Percentiles rank a stretch among this genome's conserved stretches.
phyloP scores from a whole-genome alignment of 2,329 filamentous ascomycete genomes.

The Colletotrichum shisoi region DNA sequence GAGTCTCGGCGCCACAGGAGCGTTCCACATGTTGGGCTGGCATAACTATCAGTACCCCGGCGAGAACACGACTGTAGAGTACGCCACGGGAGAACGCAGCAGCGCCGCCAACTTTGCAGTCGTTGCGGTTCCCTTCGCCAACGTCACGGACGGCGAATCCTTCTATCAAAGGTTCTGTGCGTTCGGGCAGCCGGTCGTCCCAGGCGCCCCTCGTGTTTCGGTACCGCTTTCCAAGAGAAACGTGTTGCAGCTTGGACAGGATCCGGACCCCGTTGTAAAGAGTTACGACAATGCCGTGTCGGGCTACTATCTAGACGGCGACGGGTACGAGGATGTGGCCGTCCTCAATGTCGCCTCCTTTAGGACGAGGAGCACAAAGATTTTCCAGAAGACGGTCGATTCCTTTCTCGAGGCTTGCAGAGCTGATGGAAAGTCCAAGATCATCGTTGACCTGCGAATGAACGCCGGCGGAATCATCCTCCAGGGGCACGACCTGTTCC shows the following conservation, averaged over 20 bases:
- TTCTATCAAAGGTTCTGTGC: conserved; percentile 49
- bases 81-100: conserved; percentile 49
- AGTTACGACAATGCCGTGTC: conserved; percentile 42
- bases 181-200: neutral
- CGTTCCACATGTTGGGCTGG: conserved; percentile 46
- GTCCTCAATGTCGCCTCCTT: conserved; percentile 46
- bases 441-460: conserved; percentile 64
- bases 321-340: conserved; percentile 48
- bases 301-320: conserved; percentile 48
- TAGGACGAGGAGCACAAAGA: conserved; percentile 40
- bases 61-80: conserved; percentile 36
- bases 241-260: conserved; percentile 13
- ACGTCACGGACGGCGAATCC: conserved; percentile 46
- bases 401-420: conserved; percentile 45
- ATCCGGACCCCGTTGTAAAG: conserved; percentile 45
- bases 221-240: conserved; percentile 11
- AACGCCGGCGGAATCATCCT: conserved; percentile 67
- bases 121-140: conserved; percentile 44
- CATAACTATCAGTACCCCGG: conserved; percentile 43
- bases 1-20: conserved; percentile 41
- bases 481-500: conserved; percentile 66
- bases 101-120: conserved; percentile 46
- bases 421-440: conserved; percentile 61
- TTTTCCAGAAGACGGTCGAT: conserved; percentile 46
- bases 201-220: neutral